phyloP scores from a whole-genome alignment of 2,329 filamentous ascomycete genomes.

The Nectriaceae sp. region DNA sequence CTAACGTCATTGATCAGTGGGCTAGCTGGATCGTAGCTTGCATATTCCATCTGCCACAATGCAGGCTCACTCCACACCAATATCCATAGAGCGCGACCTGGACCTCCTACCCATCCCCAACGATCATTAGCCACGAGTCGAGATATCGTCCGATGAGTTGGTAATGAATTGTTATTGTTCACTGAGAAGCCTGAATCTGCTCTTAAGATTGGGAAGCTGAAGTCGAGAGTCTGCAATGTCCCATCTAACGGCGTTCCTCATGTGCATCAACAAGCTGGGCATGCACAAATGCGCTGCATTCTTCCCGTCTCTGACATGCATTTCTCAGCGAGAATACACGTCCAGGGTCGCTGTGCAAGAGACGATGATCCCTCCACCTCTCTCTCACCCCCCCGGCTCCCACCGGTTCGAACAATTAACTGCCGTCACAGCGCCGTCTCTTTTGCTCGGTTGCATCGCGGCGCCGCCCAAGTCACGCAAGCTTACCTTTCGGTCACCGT shows the following conservation, averaged over 20 bases:
- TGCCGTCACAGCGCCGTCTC: too few relatives aligned
- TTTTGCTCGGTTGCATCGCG: too few relatives aligned
- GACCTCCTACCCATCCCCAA: not conserved
- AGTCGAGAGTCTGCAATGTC: too few relatives aligned
- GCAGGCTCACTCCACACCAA: not conserved
- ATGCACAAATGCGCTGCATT: too few relatives aligned
- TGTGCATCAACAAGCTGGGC: too few relatives aligned
- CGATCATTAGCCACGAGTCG: not conserved
- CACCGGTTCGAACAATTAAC: too few relatives aligned
- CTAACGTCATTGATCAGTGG: not conserved
- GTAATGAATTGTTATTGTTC: not conserved
- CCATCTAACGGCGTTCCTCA: too few relatives aligned
- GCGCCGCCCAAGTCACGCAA: not conserved
- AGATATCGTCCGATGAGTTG: not conserved
- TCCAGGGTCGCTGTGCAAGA: too few relatives aligned
- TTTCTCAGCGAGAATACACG: too few relatives aligned
- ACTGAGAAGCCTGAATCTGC: not conserved
- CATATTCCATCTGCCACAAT: not conserved
- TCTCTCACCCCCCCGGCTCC: too few relatives aligned
- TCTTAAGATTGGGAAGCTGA: not conserved
- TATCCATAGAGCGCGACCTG: not conserved
- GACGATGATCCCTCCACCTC: too few relatives aligned
- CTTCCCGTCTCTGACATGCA: too few relatives aligned
- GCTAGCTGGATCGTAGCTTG: not conserved
- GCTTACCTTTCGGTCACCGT: not conserved